Base-by-base conservation (phyloP, 345 rosid species). In the Lepidium aucheri region DNA sequence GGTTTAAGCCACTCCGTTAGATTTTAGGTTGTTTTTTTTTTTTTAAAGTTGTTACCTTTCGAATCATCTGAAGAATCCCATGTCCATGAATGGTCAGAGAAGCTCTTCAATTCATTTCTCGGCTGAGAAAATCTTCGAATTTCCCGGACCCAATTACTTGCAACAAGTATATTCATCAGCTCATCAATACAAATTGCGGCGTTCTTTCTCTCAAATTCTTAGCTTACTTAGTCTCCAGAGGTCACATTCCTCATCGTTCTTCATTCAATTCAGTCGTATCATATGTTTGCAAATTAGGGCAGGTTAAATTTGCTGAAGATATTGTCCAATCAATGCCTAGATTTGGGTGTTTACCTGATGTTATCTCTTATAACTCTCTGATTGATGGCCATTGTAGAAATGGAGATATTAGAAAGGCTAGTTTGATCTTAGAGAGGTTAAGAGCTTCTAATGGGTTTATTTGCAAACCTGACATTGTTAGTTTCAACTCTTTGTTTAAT, bases 401-500 rank as follows among this genome's bases (percentile, higher is more conserved):
- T 32, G 69, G 71, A 9, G 53, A 74, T 39, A 41, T 76, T 0
- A 54, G 54, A 51, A 72, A 34, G 13, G 85, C 82, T 60, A 53
- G 71, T 71, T 64, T 74, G 13, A 39, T 60, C 0, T 30, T 78
- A 13, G 60, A 76, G 39, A 63, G 26, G 9, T 57, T 76, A 53
- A 76, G 76, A 72, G 56, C 22, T n/a, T 56, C 65, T 49, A 4
- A 45, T 60, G 63, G 62, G 51, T 67, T 50, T 61, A 50, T 41
- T 0, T 78, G 58, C 43, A 70, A 30, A 56, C 78, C 80, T 47
- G 79, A 81, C 34, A 32, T 81, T 36, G 77, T 81, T 59, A 78
- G 77, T 57, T 81, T 81, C 8, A 81, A 76, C 36, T 53, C 67
- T n/a, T 56, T 81, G 74, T 78, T 81, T 60, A 74, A 78, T 68